These are phyloP conservation scores for Rehmannia glutinosa DNA, from an alignment of 257 asterid species.

Conservation along the genomic window DNA sequence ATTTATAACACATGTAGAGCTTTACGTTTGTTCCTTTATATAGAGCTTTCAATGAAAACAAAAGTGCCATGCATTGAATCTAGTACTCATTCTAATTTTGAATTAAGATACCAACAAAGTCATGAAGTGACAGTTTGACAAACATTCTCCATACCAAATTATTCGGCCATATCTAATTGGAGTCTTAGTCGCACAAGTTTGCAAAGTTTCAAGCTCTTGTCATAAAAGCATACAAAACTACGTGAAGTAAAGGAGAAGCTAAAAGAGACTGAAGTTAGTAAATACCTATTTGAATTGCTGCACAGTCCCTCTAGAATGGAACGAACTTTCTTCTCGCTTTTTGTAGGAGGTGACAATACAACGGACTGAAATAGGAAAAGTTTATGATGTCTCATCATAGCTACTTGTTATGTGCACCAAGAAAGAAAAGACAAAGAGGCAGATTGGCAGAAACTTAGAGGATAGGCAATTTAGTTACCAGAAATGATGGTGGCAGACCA, in stretches of 20 bases:
- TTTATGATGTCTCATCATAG: not conserved
- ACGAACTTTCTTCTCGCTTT: slow-evolving; percentile 90
- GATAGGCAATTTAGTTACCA: slow-evolving; percentile 29
- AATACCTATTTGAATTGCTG: slow-evolving; percentile 77
- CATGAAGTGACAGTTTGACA: slow-evolving; percentile 5
- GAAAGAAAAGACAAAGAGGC: slow-evolving; percentile 8
- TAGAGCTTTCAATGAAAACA: not conserved
- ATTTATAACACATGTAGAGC: slow-evolving; percentile 13
- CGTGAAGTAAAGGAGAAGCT: not conserved
- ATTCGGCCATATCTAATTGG: too few species aligned
- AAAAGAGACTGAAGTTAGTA: not conserved
- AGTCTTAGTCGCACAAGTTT: too few species aligned
- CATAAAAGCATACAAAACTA: too few species aligned
- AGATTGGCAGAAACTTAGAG: too few species aligned
- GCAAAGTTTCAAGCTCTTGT: too few species aligned
- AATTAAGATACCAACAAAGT: slow-evolving; percentile 1
- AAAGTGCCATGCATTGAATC: not conserved
- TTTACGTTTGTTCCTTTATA: not conserved
- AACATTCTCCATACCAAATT: not conserved
- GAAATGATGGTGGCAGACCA: slow-evolving; percentile 75
- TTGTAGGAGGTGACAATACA: slow-evolving; percentile 71
- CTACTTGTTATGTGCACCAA: not conserved
- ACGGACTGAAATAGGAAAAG: slow-evolving; percentile 52
- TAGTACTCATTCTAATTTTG: not conserved
- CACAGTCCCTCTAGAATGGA: slow-evolving; percentile 73